Percentiles rank a stretch among this genome's conserved stretches.
These are phyloP conservation scores for Fusarium humuli DNA, from an alignment of 2,329 filamentous ascomycete genomes.

Conservation along the genomic window DNA sequence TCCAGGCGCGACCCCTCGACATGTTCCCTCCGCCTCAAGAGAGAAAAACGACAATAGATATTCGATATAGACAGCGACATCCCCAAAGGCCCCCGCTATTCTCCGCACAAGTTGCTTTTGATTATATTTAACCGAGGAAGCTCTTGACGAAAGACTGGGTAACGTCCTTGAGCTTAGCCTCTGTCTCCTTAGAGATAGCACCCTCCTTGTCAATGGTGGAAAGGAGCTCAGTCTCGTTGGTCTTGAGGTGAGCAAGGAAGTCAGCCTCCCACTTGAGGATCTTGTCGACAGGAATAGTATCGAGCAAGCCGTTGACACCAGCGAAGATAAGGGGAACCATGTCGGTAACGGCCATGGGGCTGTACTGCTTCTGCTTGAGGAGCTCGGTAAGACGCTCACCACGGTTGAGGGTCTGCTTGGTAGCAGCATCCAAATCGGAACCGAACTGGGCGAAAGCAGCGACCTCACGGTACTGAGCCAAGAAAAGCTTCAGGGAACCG, in stretches of 20 bases:
- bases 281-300: conserved; percentile 88
- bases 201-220: conserved; percentile 95
- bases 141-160: conserved; percentile 89
- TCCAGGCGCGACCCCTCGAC: conserved; percentile 60
- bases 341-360: conserved; percentile 98
- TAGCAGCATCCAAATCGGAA: conserved; percentile 98
- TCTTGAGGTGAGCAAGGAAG: conserved; percentile 91
- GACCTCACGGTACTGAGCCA: conserved; percentile 99
- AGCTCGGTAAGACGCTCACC: conserved; percentile 99
- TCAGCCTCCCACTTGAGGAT: conserved; percentile 94
- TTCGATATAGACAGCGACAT: conserved; percentile 63
- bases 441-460: conserved; percentile 99
- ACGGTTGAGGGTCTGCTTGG: conserved; percentile 97
- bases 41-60: conserved; percentile 59
- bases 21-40: conserved; percentile 59
- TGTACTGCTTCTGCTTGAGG: conserved; percentile 99
- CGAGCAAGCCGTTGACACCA: conserved; percentile 97
- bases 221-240: conserved; percentile 86
- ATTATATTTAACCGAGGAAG: conserved; percentile 72
- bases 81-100: conserved; percentile 51
- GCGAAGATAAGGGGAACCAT: conserved; percentile 99
- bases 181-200: conserved; percentile 92
- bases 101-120: conserved; percentile 47
- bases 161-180: conserved; percentile 83
- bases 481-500: conserved; percentile 99